Evolutionary conservation across 768 basidiomycete genomes (phyloP).

Genomic region (Leccinum barrowsii): DNA sequence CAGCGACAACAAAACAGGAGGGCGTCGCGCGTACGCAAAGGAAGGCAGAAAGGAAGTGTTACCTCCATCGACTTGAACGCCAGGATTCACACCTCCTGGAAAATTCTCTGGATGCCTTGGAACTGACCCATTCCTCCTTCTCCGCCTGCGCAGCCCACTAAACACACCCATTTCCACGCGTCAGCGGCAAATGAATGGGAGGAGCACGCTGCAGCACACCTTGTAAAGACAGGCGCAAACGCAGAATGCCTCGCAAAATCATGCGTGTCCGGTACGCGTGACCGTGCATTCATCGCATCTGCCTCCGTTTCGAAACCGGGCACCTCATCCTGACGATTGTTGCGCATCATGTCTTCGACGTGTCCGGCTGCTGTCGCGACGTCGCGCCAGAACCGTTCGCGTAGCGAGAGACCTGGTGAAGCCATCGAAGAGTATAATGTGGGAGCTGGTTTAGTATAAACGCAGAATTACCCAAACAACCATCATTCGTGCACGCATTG

Average conservation of each 20-base stretch:
- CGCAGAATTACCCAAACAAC: neutral
- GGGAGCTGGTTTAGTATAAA: neutral
- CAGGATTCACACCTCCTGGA: conserved; percentile 19
- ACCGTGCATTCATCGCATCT: neutral
- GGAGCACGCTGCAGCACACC: neutral
- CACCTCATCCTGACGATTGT: conserved; percentile 16
- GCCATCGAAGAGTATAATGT: conserved; percentile 15
- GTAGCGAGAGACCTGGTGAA: conserved; percentile 7
- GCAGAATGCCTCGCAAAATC: conserved; percentile 16
- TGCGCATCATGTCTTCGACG: conserved; percentile 21
- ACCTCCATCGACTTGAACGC: conserved; percentile 17
- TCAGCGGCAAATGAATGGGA: neutral
- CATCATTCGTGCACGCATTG: conserved; percentile 3
- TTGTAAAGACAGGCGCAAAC: conserved; percentile 21
- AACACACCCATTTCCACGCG: neutral
- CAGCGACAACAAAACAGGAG: neutral
- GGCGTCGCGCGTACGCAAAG: neutral
- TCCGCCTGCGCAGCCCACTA: neutral
- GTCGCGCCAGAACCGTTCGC: conserved; percentile 26
- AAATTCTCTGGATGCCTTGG: conserved; percentile 9
- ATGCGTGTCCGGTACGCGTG: conserved; percentile 6
- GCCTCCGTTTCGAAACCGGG: conserved; percentile 9
- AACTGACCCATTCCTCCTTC: neutral
- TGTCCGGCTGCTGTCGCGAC: conserved; percentile 12
- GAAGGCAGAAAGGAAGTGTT: neutral